Percentiles rank a stretch among this genome's conserved stretches.
phyloP scores from a whole-genome alignment of 306 rosid species.

The Trifolium dubium region DNA sequence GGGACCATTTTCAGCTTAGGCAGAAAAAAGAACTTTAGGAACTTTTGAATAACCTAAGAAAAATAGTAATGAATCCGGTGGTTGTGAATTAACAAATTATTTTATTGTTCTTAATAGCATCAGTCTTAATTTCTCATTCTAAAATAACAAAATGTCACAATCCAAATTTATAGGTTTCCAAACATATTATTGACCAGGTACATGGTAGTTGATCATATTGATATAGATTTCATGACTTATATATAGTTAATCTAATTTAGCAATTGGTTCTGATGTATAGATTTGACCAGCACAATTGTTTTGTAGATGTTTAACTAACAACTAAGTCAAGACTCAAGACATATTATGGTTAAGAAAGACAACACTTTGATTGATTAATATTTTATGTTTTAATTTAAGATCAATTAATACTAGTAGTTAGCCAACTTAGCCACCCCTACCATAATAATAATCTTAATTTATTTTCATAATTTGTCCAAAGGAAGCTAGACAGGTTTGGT shows the following conservation, averaged over 20 bases:
- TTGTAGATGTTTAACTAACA: constrained; percentile 34
- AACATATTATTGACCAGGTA: constrained; percentile 32
- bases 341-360: constrained; percentile 38
- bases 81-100: constrained; percentile 29
- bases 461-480: constrained; percentile 39
- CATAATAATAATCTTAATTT: constrained; percentile 8
- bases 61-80: constrained; percentile 29
- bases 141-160: constrained; percentile 29
- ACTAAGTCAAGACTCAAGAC: constrained; percentile 3
- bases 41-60: constrained; percentile 30
- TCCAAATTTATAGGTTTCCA: constrained; percentile 33
- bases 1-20: constrained; percentile 29
- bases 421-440: constrained; percentile 44
- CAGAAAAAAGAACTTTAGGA: not conserved
- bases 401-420: constrained; percentile 38
- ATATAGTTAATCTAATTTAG: constrained; percentile 8
- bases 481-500: constrained; percentile 57
- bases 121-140: constrained; percentile 3
- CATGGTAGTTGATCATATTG: constrained; percentile 37
- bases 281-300: constrained; percentile 52
- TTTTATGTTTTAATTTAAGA: constrained; percentile 32
- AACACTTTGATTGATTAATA: constrained; percentile 16
- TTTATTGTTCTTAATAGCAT: constrained; percentile 2
- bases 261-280: constrained; percentile 27
- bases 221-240: not conserved